Conservation (phyloP, 1,284 basidiomycete genomes). For the Cystobasidium pallidum region DNA sequence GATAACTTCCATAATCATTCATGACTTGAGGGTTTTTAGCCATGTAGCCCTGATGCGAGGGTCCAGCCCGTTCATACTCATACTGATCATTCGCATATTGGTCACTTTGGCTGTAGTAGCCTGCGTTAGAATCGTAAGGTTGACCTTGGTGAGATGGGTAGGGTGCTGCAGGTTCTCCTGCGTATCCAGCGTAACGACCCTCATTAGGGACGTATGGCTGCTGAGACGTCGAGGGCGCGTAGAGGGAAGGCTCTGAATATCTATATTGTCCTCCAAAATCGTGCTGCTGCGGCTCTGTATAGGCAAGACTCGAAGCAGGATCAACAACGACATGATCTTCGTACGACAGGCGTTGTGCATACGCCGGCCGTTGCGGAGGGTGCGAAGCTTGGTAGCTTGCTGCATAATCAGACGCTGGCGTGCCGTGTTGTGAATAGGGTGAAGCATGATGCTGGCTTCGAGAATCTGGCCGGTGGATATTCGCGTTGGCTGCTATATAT, state of each 20-base stretch:
- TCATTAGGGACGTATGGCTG: slow-evolving; percentile 4
- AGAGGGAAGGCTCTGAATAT: slow-evolving; percentile 23
- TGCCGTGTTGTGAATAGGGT: slow-evolving; percentile 22
- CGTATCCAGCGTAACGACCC: neutral
- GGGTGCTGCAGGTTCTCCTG: neutral
- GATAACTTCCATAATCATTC: neutral
- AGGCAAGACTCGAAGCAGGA: slow-evolving; percentile 7
- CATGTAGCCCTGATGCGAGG: slow-evolving; percentile 8
- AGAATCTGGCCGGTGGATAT: slow-evolving; percentile 13
- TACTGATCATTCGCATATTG: slow-evolving; percentile 27
- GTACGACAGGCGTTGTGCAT: slow-evolving; percentile 37
- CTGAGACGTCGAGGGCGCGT: slow-evolving; percentile 35
- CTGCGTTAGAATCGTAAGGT: slow-evolving; percentile 27
- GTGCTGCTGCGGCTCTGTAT: slow-evolving; percentile 2
- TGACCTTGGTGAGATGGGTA: slow-evolving; percentile 7
- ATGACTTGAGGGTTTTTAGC: neutral
- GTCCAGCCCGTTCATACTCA: neutral
- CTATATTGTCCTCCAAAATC: slow-evolving; percentile 4
- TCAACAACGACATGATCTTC: slow-evolving; percentile 14
- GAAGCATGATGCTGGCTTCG: slow-evolving; percentile 18
- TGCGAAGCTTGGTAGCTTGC: slow-evolving; percentile 11
- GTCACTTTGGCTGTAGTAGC: neutral
- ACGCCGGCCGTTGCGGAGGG: slow-evolving; percentile 3
- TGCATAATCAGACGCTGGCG: slow-evolving; percentile 13
- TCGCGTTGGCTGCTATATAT: neutral